Conservation (phyloP, 2,329 filamentous ascomycete genomes). For the Aureobasidium subglaciale region DNA sequence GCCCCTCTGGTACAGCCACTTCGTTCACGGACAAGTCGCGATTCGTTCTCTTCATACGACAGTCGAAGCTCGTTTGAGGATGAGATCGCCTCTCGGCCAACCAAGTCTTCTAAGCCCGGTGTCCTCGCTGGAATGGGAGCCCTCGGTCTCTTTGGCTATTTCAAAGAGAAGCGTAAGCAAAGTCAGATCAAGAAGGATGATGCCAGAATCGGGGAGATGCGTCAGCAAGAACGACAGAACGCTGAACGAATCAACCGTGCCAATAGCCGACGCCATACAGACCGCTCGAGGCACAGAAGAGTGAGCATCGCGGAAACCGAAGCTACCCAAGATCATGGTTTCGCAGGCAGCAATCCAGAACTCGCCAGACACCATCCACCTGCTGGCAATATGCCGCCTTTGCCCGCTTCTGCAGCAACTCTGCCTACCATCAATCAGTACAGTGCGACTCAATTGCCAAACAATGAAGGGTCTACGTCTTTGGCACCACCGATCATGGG, state of each 20-base stretch:
- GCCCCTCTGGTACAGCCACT: slow-evolving; percentile 4
- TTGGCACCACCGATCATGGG: neutral
- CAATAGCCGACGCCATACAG: slow-evolving; percentile 21
- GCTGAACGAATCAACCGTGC: slow-evolving; percentile 27
- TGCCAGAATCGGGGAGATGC: slow-evolving; percentile 51
- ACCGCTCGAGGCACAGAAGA: slow-evolving; percentile 25
- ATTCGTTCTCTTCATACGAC: slow-evolving; percentile 17
- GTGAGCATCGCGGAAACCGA: slow-evolving; percentile 26
- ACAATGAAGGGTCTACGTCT: neutral
- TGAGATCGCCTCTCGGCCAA: slow-evolving; percentile 14
- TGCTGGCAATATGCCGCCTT: slow-evolving; percentile 26
- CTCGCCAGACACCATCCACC: slow-evolving; percentile 32
- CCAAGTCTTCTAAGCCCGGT: slow-evolving; percentile 27
- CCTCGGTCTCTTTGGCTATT: slow-evolving; percentile 32
- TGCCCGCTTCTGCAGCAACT: slow-evolving; percentile 27
- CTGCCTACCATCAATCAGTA: slow-evolving; percentile 15
- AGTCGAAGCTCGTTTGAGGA: slow-evolving; percentile 16
- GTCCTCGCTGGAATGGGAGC: slow-evolving; percentile 43
- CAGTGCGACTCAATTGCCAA: slow-evolving; percentile 1
- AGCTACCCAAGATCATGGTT: slow-evolving; percentile 32
- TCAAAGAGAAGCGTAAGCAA: slow-evolving; percentile 41
- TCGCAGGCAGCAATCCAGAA: slow-evolving; percentile 39
- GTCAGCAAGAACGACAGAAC: slow-evolving; percentile 41
- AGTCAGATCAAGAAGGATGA: slow-evolving; percentile 52
- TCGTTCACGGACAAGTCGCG: slow-evolving; percentile 13